Percentiles rank a stretch among this genome's conserved stretches.
phyloP scores from a whole-genome alignment of 768 basidiomycete species.

The Phylloporus arenicola region DNA sequence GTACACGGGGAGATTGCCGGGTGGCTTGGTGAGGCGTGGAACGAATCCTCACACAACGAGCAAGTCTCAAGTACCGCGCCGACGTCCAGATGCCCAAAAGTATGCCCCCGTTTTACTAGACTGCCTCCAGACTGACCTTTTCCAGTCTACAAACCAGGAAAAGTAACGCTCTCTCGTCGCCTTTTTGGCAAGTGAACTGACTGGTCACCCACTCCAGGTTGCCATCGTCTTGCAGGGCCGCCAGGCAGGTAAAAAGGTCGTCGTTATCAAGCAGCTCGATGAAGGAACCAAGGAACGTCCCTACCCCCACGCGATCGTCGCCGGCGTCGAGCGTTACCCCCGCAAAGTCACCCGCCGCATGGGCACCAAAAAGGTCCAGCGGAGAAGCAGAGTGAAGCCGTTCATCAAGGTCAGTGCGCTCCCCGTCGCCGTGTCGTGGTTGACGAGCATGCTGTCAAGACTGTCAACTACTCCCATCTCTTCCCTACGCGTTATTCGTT shows the following conservation, averaged over 20 bases:
- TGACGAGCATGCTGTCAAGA: constrained; percentile 36
- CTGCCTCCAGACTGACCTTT: constrained; percentile 2
- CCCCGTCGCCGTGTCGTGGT: not conserved
- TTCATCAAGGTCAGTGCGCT: constrained; percentile 85
- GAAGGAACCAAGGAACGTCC: constrained; percentile 95
- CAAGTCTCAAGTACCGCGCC: constrained; percentile 25
- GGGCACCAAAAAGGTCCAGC: constrained; percentile 91
- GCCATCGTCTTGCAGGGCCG: constrained; percentile 98
- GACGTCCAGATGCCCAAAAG: constrained; percentile 42
- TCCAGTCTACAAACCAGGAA: constrained; percentile 91
- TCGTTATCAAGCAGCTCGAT: constrained; percentile 96
- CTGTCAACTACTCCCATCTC: constrained; percentile 96
- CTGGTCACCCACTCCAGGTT: constrained; percentile 45
- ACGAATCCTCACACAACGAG: constrained; percentile 9
- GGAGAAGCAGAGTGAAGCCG: constrained; percentile 96
- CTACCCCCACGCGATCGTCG: constrained; percentile 97
- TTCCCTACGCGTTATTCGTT: constrained; percentile 99
- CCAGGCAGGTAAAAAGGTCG: constrained; percentile 99
- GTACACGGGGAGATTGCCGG: constrained; percentile 28
- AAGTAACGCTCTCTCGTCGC: constrained; percentile 43
- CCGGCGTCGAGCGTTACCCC: constrained; percentile 97
- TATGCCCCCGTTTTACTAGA: constrained; percentile 9
- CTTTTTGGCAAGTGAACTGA: not conserved
- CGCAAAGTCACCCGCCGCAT: constrained; percentile 96
- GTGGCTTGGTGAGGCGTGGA: constrained; percentile 27